phyloP scores from a whole-genome alignment of 2,329 filamentous ascomycete species.

The Ophiostoma piceae region DNA sequence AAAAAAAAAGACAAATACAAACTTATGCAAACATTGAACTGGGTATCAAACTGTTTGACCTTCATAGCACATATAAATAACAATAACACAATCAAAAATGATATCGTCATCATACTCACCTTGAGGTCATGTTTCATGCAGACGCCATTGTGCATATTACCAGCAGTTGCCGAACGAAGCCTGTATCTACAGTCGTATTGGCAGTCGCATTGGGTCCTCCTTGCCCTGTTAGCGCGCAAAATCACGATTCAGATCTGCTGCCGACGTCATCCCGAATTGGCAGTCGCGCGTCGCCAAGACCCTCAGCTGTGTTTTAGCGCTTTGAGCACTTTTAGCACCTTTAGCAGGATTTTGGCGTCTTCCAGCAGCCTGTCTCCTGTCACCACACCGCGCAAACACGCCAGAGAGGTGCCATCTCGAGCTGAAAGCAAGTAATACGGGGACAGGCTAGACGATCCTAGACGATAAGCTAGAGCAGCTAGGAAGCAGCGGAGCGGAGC shows the following conservation, averaged over 20 bases:
- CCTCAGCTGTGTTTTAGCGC: background rate
- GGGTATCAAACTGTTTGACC: no score
- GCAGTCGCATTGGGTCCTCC: background rate
- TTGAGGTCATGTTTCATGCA: background rate
- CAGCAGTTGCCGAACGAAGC: background rate
- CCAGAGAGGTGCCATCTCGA: background rate
- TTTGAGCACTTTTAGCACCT: background rate
- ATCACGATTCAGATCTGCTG: slow-evolving; percentile 18
- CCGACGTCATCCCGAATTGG: slow-evolving; percentile 25
- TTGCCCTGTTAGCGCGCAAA: background rate
- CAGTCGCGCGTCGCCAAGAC: slow-evolving; percentile 20
- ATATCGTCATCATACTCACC: background rate
- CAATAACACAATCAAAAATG: background rate
- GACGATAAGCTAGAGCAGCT: background rate
- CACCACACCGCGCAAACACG: background rate
- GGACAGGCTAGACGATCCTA: background rate
- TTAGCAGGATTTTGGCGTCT: background rate
- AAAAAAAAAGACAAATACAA: background rate
- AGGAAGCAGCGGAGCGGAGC: slow-evolving; percentile 8
- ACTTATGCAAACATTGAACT: no score
- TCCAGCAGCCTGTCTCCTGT: background rate
- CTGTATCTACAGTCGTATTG: background rate
- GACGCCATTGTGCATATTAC: background rate
- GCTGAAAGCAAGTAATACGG: slow-evolving; percentile 1
- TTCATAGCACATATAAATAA: background rate